A percentile compares a stretch with the other conserved stretches of the same genome.
Conservation (phyloP, 202 grass and related monocot genomes). For the Miscanthus sacchariflorus region DNA sequence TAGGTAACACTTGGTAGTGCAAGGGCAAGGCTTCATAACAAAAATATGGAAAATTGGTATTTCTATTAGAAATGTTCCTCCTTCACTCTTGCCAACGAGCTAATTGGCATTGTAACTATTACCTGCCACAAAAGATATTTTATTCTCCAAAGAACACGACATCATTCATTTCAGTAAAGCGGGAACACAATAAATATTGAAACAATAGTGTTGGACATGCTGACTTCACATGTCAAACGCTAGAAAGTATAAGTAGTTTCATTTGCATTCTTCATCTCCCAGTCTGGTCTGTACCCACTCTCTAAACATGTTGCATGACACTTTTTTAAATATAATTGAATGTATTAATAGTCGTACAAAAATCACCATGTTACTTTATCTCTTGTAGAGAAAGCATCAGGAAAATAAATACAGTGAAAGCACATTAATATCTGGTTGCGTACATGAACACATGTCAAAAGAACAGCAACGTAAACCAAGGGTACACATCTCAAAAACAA, state of each 20-base stretch:
- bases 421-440: background rate
- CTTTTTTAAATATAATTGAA: background rate
- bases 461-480: background rate
- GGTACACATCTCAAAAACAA: background rate
- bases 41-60: background rate
- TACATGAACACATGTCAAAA: background rate
- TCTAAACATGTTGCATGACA: background rate
- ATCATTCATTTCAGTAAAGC: constrained; percentile 12
- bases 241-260: background rate
- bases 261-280: background rate
- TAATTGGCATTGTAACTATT: background rate
- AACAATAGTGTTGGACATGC: background rate
- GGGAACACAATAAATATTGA: background rate
- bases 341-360: background rate
- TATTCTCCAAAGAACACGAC: background rate
- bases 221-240: background rate
- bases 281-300: background rate
- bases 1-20: background rate
- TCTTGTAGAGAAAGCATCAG: background rate
- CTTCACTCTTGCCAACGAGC: background rate
- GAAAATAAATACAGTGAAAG: background rate
- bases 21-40: constrained; percentile 15
- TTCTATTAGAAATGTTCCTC: background rate
- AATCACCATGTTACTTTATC: background rate
- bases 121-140: background rate